Conservation (phyloP, 2,329 filamentous ascomycete species). For the Lasiodiplodia sp. region DNA sequence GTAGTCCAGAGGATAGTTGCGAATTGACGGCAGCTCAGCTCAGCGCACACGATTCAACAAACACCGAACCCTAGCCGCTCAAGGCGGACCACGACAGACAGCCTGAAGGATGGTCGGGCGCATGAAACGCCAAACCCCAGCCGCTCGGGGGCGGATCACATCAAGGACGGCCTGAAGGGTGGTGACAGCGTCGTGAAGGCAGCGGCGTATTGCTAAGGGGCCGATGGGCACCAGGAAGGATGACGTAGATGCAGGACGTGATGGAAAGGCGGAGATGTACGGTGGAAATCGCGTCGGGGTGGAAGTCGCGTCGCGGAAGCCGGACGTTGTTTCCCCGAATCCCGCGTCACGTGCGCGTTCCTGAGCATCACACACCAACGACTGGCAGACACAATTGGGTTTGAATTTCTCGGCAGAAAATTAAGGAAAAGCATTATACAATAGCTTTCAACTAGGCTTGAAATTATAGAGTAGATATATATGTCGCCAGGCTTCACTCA, state of each 20-base stretch:
- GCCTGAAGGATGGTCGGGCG: constrained; percentile 2
- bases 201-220: neutral
- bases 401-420: too few species aligned
- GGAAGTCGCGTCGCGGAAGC: too few species aligned
- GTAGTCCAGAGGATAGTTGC: neutral
- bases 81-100: constrained; percentile 1
- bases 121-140: neutral
- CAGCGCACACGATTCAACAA: neutral
- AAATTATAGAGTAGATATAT: too few species aligned
- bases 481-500: too few species aligned
- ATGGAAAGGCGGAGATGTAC: neutral
- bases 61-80: constrained; percentile 2
- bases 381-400: too few species aligned
- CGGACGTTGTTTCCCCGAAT: too few species aligned
- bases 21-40: neutral
- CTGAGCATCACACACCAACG: too few species aligned
- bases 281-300: too few species aligned
- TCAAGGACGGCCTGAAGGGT: neutral
- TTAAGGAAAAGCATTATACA: too few species aligned
- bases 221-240: neutral
- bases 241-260: neutral
- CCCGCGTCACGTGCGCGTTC: too few species aligned
- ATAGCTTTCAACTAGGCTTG: too few species aligned
- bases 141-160: neutral
- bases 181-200: neutral